These are phyloP conservation scores for Rhizophagus clarus DNA, from an alignment of 192 early-diverging fungal species.

Conservation along the genomic window DNA sequence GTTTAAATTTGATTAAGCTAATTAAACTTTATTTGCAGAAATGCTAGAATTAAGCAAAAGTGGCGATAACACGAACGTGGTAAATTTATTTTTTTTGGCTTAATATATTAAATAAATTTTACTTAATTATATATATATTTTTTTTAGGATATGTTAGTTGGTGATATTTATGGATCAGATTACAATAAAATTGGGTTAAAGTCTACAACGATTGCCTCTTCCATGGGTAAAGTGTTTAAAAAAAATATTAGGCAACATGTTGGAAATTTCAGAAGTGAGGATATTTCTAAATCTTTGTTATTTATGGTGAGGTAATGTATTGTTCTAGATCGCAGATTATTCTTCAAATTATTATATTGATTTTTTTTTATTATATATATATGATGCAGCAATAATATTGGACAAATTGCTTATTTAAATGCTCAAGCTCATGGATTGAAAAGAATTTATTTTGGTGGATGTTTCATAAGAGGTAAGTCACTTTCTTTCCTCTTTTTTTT, in stretches of 20 bases:
- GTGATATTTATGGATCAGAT: conserved; percentile 92
- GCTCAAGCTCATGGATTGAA: conserved; percentile 88
- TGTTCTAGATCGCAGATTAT: conserved; percentile 1
- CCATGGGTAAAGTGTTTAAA: conserved; percentile 96
- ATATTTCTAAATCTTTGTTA: conserved; percentile 87
- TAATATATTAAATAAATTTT: conserved; percentile 51
- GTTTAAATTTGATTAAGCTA: neutral
- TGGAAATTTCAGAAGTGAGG: conserved; percentile 68
- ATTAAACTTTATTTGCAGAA: conserved; percentile 40
- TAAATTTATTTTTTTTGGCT: conserved; percentile 15
- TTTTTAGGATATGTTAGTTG: conserved; percentile 73
- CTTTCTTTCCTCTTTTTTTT: neutral
- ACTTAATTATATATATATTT: neutral
- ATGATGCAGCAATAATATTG: conserved; percentile 88
- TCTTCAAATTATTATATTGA: conserved; percentile 8
- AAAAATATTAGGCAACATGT: conserved; percentile 65
- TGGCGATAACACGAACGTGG: conserved; percentile 90
- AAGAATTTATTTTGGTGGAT: conserved; percentile 96
- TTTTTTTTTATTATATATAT: neutral
- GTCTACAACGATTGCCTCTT: conserved; percentile 90
- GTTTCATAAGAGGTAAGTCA: conserved; percentile 84
- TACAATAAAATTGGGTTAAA: conserved; percentile 94
- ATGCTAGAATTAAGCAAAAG: conserved; percentile 84
- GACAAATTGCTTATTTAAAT: conserved; percentile 97
- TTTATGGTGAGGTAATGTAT: conserved; percentile 82